Evolutionary conservation across 2,329 filamentous ascomycete species (phyloP), one percentile per base, ranked within the genome.

Genomic region (Thyridium curvatum): DNA sequence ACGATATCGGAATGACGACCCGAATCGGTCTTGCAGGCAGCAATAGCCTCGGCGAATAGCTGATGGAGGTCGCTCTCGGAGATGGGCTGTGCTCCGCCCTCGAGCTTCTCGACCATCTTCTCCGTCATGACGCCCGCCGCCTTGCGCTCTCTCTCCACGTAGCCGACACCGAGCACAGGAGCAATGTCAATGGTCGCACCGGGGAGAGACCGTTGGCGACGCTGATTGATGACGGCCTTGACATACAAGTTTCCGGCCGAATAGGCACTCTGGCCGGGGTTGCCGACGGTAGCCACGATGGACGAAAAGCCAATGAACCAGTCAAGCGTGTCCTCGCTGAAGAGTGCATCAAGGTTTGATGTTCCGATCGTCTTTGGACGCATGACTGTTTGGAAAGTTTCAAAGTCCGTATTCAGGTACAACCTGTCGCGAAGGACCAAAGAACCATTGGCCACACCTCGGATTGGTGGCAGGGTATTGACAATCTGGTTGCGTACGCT

Each of bases 201-300:
- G 10, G 54, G 52, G 1, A 62, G 38, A 0, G 65, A 64, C 2
- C 55, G 52, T 5, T 42, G 42, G 1, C 57, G 41, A 6, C 66
- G 49, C 4, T 60, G 45, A 0, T 41, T 33, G 1, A 50, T 58
- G 0, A 71, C 46, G 3, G 41, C 42, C 3, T 42, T 40, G 52
- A 68, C 59, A 44, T 55, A 71, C 8, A 41, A 41, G 42, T 69
- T 69, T 2, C 60, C 65, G 1, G 63, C 61, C 2, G 51, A 43
- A 42, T 72, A 72, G 43, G 61, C 65, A 3, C 53, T 40, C 46
- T 72, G 67, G 17, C 46, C 48, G 18, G 16, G 16, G 29, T 50
- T 49, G 14, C 55, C 55, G 3, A 42, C 28, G 4, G 52, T 38
- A 16, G 18, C 28, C 2, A 44, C 30, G 3, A 50, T 14, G 1